Conservation (phyloP, 2,329 filamentous ascomycete genomes). For the Aspergillus japonicus region DNA sequence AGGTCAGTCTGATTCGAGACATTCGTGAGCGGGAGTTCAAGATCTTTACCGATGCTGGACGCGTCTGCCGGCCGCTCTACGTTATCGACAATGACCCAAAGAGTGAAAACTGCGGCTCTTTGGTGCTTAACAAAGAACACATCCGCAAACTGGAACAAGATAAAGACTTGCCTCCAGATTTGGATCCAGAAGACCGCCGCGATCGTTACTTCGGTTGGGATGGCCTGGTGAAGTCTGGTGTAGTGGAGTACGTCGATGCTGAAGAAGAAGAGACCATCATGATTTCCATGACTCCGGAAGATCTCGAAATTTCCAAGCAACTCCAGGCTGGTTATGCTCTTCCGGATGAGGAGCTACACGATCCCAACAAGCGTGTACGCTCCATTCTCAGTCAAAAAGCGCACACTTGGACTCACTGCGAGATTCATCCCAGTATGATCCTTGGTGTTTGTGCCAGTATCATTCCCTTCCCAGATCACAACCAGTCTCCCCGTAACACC, state of each 20-base stretch:
- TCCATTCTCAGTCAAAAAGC: constrained; percentile 83
- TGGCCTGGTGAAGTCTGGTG: constrained; percentile 76
- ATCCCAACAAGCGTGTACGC: constrained; percentile 83
- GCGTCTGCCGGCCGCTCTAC: constrained; percentile 90
- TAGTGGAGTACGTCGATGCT: constrained; percentile 93
- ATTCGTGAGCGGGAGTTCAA: constrained; percentile 98
- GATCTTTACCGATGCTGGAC: constrained; percentile 94
- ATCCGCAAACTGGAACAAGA: constrained; percentile 74
- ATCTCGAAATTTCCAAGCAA: constrained; percentile 74
- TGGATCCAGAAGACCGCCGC: constrained; percentile 58
- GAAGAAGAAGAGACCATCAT: constrained; percentile 98
- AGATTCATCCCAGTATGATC: constrained; percentile 99
- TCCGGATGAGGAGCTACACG: constrained; percentile 62
- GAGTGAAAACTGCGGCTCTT: constrained; percentile 70
- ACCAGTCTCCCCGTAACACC: constrained; percentile 95
- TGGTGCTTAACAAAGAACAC: constrained; percentile 83
- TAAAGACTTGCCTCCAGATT: constrained; percentile 61
- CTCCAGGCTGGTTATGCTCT: constrained; percentile 65
- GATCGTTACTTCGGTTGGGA: constrained; percentile 78
- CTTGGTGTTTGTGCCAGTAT: constrained; percentile 97
- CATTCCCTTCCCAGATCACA: constrained; percentile 99
- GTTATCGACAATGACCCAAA: constrained; percentile 83
- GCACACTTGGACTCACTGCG: constrained; percentile 94
- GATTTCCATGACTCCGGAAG: constrained; percentile 98
- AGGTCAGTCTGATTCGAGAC: constrained; percentile 92